phyloP scores from a whole-genome alignment of 176 grass and related monocot species.

The Raddia guianensis region DNA sequence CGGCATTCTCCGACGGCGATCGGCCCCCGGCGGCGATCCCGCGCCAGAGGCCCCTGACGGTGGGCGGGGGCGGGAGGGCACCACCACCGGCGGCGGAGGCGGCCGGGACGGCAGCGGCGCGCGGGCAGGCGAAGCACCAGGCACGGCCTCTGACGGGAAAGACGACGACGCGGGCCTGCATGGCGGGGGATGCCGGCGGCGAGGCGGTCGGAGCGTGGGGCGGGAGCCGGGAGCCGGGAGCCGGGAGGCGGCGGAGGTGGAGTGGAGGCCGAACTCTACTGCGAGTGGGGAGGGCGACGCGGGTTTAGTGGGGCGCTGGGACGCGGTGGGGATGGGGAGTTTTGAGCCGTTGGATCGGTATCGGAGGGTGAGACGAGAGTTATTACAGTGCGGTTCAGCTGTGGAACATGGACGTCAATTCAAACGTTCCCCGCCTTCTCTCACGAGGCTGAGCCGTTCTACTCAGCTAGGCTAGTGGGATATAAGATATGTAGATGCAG shows the following conservation, averaged over 20 bases:
- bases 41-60: conserved; percentile 67
- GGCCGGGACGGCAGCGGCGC: neutral
- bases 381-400: neutral
- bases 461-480: too few relatives aligned
- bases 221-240: neutral
- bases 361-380: neutral
- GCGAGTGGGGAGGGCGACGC: neutral
- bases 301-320: neutral
- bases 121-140: conserved; percentile 71
- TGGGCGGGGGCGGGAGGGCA: conserved; percentile 34
- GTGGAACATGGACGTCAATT: too few relatives aligned
- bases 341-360: neutral
- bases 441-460: too few relatives aligned
- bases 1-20: conserved; percentile 61
- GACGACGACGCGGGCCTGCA: conserved; percentile 82
- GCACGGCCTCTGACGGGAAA: conserved; percentile 80
- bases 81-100: neutral
- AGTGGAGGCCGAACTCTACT: neutral
- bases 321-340: neutral
- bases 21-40: conserved; percentile 44
- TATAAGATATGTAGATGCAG: too few relatives aligned
- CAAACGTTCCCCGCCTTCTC: too few relatives aligned
- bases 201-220: neutral
- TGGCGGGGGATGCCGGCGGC: neutral
- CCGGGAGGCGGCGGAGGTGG: neutral